Percentiles rank a stretch among this genome's conserved stretches.
Conservation (phyloP, 2,329 filamentous ascomycete species). For the Sporothrix inflata region DNA sequence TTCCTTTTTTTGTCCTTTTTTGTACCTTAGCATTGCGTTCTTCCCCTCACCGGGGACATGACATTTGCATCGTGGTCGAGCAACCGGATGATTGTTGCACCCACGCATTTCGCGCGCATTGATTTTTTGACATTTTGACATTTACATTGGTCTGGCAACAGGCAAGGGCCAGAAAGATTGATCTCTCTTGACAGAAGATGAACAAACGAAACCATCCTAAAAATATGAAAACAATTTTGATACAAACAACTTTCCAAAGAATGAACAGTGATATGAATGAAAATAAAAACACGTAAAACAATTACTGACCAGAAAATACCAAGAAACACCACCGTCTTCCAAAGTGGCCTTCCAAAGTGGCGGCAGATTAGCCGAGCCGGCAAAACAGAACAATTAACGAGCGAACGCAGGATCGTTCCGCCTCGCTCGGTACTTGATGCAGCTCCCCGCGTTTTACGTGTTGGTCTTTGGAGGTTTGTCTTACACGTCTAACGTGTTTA, state of each 20-base stretch:
- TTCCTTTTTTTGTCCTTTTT: neutral
- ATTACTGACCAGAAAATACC: neutral
- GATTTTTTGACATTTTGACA: neutral
- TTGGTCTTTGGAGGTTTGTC: neutral
- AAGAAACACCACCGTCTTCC: neutral
- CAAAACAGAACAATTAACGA: neutral
- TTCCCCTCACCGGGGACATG: too few species aligned
- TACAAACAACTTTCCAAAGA: neutral
- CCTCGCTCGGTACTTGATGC: slow-evolving; percentile 12
- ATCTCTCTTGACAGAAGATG: neutral
- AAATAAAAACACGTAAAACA: neutral
- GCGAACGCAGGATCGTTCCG: neutral
- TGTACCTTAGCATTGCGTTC: neutral
- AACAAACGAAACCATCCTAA: neutral
- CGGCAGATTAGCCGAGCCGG: slow-evolving; percentile 12
- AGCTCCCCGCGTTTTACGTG: neutral
- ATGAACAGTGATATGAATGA: neutral
- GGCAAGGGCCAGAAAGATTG: neutral
- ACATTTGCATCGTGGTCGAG: slow-evolving; percentile 17
- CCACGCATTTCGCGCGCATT: slow-evolving; percentile 14
- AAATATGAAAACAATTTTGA: slow-evolving; percentile 21
- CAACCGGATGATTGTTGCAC: neutral
- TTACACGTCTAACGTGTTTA: neutral
- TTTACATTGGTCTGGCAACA: neutral
- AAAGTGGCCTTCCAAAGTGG: neutral